Base-by-base conservation (phyloP, 257 asterid genomes). In the Sherardia arvensis region DNA sequence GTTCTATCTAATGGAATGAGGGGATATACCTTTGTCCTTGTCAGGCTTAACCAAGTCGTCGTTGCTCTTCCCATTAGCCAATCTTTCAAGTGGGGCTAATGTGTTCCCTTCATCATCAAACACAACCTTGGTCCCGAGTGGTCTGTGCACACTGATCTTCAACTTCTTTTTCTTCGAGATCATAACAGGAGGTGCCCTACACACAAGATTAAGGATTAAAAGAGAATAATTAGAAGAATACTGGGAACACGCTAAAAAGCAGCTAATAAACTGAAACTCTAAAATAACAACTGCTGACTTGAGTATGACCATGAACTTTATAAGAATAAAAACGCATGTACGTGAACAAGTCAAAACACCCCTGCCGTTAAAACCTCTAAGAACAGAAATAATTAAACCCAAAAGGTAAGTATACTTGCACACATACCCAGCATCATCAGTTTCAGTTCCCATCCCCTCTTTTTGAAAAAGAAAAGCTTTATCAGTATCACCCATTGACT, bases 91-190 rank as follows among this genome's bases (percentile, higher is more conserved):
- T 32, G 96, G 97, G 34, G 94, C 80, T 66, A 90, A 80, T 57
- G 94, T 81, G 75, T 87, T 78, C 71, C 99, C 95, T 75, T 79
- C 95, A n/a, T 93, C 97, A 70, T 90, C 96, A 79, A 93, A 93
- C 49, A 90, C 97, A 76, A 93, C 90, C 87, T 95, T 80, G 8
- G 85, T 83, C 51, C 99, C 97, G 40, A 83, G 82, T 25, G 99
- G 97, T 77, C 97, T 83, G 75, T 87, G 88, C 74, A 71, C 56
- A 67, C 86, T 88, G 80, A 91, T 91, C 93, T 91, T 91, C 81
- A 91, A 77, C 91, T 88, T 91, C 84, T 88, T 91, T 62, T 86
- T 85, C 94, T 88, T 91, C 53, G 69, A 70, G 61, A 87, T 73
- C 81, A 94, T 85, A 22, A 90, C 85, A 26, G 73, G 79, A 66